Percentiles rank a stretch among this genome's conserved stretches.
Evolutionary conservation across 1,284 basidiomycete genomes (phyloP).

Genomic region (Somion occarium): DNA sequence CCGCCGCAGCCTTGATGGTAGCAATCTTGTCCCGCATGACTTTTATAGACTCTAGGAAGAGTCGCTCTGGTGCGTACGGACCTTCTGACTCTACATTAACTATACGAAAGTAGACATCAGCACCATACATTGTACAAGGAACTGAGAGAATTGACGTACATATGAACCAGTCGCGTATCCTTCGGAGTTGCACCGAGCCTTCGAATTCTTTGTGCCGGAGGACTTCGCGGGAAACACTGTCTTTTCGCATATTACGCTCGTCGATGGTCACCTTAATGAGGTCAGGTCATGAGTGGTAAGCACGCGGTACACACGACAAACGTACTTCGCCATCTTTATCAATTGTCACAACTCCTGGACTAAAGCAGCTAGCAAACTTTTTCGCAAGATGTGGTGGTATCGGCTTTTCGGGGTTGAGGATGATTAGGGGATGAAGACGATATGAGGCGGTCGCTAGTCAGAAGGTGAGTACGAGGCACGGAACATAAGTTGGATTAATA

Average conservation of each 20-base stretch:
- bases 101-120: conserved; percentile 35
- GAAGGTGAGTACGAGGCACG: neutral
- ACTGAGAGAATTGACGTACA: conserved; percentile 73
- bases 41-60: conserved; percentile 81
- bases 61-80: conserved; percentile 78
- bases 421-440: conserved; percentile 85
- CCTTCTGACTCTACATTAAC: conserved; percentile 91
- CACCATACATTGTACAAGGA: conserved; percentile 2
- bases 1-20: conserved; percentile 52
- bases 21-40: conserved; percentile 84
- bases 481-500: neutral
- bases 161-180: conserved; percentile 92
- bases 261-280: conserved; percentile 47
- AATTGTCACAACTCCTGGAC: conserved; percentile 83
- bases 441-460: conserved; percentile 87
- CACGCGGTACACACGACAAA: neutral
- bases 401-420: conserved; percentile 65
- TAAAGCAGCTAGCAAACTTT: conserved; percentile 88
- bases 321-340: conserved; percentile 30
- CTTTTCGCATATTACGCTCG: conserved; percentile 67
- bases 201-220: conserved; percentile 90
- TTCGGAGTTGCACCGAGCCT: conserved; percentile 77
- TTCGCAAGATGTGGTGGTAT: conserved; percentile 59
- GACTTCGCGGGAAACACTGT: conserved; percentile 92
- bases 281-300: neutral